These are phyloP conservation scores for Botryosphaeria dothidea DNA, from an alignment of 2,329 filamentous ascomycete species.

Conservation along the genomic window DNA sequence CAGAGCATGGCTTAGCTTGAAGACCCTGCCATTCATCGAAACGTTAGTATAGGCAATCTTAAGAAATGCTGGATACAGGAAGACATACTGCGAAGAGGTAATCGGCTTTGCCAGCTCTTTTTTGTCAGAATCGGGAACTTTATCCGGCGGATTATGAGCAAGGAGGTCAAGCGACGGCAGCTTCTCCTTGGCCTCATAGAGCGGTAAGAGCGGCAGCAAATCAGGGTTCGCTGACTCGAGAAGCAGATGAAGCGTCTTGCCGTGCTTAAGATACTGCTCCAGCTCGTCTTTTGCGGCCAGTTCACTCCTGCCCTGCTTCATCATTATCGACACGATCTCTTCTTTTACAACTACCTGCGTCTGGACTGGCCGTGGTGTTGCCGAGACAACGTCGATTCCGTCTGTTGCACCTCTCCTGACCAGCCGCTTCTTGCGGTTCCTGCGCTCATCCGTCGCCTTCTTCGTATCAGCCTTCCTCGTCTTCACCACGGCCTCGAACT, in stretches of 20 bases:
- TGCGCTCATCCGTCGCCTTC: not conserved
- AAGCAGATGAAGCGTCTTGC: not conserved
- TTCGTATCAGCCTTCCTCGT: not conserved
- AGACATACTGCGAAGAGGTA: not conserved
- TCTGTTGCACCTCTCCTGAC: not conserved
- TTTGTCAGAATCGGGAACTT: not conserved
- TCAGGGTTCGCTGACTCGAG: not conserved
- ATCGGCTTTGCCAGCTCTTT: not conserved
- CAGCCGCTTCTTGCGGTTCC: not conserved
- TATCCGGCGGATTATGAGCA: not conserved
- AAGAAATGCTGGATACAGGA: not conserved
- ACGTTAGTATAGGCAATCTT: not conserved
- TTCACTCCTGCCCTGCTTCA: not conserved
- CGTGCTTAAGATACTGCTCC: not conserved
- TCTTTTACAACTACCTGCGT: not conserved
- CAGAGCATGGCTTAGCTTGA: not conserved
- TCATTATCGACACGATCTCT: not conserved
- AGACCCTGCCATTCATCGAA: not conserved
- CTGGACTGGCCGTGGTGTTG: not conserved
- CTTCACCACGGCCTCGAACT: not conserved
- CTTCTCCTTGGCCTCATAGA: not conserved
- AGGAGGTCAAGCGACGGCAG: not conserved
- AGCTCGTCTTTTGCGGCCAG: not conserved
- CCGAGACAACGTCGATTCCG: not conserved
- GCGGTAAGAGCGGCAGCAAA: not conserved